Percentiles rank a stretch among this genome's conserved stretches.
These are phyloP conservation scores for Chrysoporthe puriensis DNA, from an alignment of 2,329 filamentous ascomycete genomes.

Conservation along the genomic window DNA sequence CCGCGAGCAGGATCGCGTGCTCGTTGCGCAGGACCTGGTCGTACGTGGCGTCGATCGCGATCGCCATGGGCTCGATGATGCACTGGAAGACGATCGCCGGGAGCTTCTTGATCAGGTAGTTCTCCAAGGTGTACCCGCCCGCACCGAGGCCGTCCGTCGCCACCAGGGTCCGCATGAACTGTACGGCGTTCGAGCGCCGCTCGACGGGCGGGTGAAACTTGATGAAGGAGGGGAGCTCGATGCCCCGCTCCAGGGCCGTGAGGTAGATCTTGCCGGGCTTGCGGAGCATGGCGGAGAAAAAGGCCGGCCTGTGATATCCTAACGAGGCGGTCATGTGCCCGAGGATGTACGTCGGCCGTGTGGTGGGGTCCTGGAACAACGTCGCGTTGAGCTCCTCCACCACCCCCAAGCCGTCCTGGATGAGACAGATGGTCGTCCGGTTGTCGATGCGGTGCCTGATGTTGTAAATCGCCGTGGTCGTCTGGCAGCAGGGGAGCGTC, in stretches of 20 bases:
- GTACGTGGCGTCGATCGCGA: slow-evolving; percentile 77
- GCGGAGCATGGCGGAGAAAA: slow-evolving; percentile 45
- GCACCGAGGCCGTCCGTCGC: slow-evolving; percentile 65
- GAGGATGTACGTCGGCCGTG: slow-evolving; percentile 75
- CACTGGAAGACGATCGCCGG: slow-evolving; percentile 76
- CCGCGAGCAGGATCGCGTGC: slow-evolving; percentile 67
- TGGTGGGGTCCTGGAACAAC: slow-evolving; percentile 68
- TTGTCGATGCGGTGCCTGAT: slow-evolving; percentile 39
- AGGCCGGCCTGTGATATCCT: slow-evolving; percentile 43
- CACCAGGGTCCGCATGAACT: slow-evolving; percentile 67
- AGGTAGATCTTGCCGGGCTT: slow-evolving; percentile 40
- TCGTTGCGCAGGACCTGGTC: slow-evolving; percentile 70
- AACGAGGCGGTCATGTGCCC: slow-evolving; percentile 62
- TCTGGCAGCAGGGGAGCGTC: slow-evolving; percentile 36
- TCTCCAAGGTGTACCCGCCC: slow-evolving; percentile 58
- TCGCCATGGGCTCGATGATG: slow-evolving; percentile 80
- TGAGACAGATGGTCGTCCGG: slow-evolving; percentile 40
- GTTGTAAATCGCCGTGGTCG: slow-evolving; percentile 32
- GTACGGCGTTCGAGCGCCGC: slow-evolving; percentile 41
- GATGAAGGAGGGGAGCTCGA: slow-evolving; percentile 26
- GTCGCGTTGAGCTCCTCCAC: slow-evolving; percentile 75
- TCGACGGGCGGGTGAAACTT: slow-evolving; percentile 33
- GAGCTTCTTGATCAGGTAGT: slow-evolving; percentile 74
- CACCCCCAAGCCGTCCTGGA: slow-evolving; percentile 64
- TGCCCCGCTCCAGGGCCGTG: slow-evolving; percentile 33